These are phyloP conservation scores for Recurvomyces mirabilis DNA, from an alignment of 495 filamentous ascomycete species.

Conservation along the genomic window DNA sequence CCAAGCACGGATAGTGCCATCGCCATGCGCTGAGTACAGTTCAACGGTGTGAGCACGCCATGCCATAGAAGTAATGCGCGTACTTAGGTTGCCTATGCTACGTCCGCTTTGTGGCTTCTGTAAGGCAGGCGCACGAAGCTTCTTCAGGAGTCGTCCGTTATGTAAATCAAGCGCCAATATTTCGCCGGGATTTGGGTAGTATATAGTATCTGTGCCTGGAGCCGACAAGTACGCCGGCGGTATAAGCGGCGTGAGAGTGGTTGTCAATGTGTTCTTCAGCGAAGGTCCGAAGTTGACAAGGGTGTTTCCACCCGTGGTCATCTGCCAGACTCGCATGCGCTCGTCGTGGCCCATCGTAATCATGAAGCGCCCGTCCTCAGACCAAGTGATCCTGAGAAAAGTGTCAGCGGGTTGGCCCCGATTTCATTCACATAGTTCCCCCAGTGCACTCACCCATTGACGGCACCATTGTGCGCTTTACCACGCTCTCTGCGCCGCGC, in stretches of 20 bases:
- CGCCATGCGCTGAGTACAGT: slow-evolving; percentile 45
- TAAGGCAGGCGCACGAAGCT: slow-evolving; percentile 44
- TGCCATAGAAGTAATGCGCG: slow-evolving; percentile 54
- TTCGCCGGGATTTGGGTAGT: slow-evolving; percentile 68
- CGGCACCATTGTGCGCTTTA: slow-evolving; percentile 62
- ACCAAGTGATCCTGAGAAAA: slow-evolving; percentile 75
- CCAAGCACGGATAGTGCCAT: slow-evolving; percentile 51
- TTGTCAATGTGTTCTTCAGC: slow-evolving; percentile 59
- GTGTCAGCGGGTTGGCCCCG: too few species aligned
- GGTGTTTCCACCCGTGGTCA: slow-evolving; percentile 65
- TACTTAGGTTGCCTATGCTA: slow-evolving; percentile 33
- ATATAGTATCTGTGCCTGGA: slow-evolving; percentile 50
- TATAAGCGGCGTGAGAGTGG: slow-evolving; percentile 46
- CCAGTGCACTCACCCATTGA: too few species aligned
- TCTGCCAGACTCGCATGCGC: slow-evolving; percentile 75
- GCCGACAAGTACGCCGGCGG: not conserved
- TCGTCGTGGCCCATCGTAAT: slow-evolving; percentile 73
- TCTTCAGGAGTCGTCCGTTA: slow-evolving; percentile 60
- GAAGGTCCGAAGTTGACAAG: slow-evolving; percentile 70
- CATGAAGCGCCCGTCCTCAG: slow-evolving; percentile 59
- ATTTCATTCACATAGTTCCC: too few species aligned
- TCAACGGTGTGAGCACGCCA: slow-evolving; percentile 54
- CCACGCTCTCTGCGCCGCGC: slow-evolving; percentile 37
- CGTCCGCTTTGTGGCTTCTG: not conserved
- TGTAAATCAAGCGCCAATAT: slow-evolving; percentile 66